phyloP scores from a whole-genome alignment of 495 filamentous ascomycete genomes.

The Tuber indicum region DNA sequence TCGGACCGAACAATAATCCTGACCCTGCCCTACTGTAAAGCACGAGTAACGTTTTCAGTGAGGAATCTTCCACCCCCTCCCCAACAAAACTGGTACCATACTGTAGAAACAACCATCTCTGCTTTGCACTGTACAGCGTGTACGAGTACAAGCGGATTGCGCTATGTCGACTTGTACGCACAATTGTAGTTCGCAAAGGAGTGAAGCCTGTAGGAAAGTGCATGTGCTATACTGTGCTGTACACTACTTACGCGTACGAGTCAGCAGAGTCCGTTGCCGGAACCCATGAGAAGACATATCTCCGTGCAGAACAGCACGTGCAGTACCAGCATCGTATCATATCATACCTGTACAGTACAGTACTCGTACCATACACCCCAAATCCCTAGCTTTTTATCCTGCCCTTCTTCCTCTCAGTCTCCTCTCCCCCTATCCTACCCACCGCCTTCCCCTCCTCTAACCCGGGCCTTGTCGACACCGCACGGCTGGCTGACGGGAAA shows the following conservation, averaged over 20 bases:
- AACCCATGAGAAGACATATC: background rate
- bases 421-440: background rate
- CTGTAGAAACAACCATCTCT: background rate
- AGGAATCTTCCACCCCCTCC: background rate
- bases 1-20: slow-evolving; percentile 28
- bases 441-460: background rate
- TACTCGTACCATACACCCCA: background rate
- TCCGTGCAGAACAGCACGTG: background rate
- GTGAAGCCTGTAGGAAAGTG: background rate
- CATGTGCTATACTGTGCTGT: background rate
- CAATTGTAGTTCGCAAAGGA: background rate
- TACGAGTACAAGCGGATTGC: too few species aligned
- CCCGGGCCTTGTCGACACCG: slow-evolving; percentile 13
- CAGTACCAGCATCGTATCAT: background rate
- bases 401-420: background rate
- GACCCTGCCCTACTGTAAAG: background rate
- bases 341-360: background rate
- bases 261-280: background rate
- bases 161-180: background rate
- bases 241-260: background rate
- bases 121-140: background rate
- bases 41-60: background rate
- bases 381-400: background rate
- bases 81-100: background rate
- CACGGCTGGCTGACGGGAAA: slow-evolving; percentile 35